Conservation (phyloP, 2,329 filamentous ascomycete species). For the Apiospora hydei region DNA sequence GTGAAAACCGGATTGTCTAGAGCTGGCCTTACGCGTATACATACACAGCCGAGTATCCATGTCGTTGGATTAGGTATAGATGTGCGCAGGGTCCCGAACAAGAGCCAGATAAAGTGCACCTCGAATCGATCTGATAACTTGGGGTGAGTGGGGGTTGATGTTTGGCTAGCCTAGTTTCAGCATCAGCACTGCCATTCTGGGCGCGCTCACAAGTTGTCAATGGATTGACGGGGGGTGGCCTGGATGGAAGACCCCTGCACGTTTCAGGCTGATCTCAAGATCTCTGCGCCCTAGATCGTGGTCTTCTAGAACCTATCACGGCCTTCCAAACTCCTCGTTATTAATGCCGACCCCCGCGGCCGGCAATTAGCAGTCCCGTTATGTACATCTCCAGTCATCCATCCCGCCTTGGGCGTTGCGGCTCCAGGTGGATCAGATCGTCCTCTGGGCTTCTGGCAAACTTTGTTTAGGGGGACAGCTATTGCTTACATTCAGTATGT, state of each 20-base stretch:
- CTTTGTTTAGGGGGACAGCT: background rate
- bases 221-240: background rate
- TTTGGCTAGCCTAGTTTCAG: background rate
- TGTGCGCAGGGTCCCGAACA: background rate
- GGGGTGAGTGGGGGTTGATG: background rate
- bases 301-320: background rate
- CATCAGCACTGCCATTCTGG: background rate
- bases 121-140: background rate
- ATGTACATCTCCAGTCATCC: background rate
- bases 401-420: background rate
- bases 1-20: background rate
- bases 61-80: background rate
- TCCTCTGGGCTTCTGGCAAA: background rate
- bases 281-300: background rate
- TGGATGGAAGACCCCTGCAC: background rate
- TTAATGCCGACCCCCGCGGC: background rate
- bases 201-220: background rate
- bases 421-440: background rate
- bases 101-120: background rate
- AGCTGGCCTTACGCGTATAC: background rate
- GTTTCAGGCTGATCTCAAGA: background rate
- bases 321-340: background rate
- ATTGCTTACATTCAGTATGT: background rate
- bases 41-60: slow-evolving; percentile 4
- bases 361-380: background rate